A percentile compares a stretch with the other conserved stretches of the same genome.
These are phyloP conservation scores for Zygosaccharomyces gambellarensis DNA, from an alignment of 805 yeast genomes.

Conservation along the genomic window DNA sequence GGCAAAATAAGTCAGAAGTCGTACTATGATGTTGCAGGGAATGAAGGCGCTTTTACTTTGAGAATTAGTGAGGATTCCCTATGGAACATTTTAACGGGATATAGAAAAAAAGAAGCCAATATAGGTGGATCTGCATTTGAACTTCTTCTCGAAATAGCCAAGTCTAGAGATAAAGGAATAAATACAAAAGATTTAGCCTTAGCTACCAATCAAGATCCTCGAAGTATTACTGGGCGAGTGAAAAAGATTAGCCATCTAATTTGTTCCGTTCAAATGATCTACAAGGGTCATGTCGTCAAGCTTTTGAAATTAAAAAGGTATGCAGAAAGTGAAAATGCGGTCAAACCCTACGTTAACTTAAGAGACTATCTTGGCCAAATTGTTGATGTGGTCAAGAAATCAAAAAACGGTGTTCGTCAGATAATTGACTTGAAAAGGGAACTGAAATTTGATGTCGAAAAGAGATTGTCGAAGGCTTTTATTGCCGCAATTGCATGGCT, in stretches of 20 bases:
- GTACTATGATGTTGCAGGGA: conserved; percentile 4
- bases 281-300: conserved; percentile 49
- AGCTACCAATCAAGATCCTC: conserved; percentile 61
- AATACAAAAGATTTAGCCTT: conserved; percentile 52
- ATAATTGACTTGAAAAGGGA: conserved; percentile 58
- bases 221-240: conserved; percentile 62
- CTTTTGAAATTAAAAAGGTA: conserved; percentile 50
- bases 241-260: conserved; percentile 51
- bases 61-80: conserved; percentile 49
- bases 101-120: conserved; percentile 44
- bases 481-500: conserved; percentile 45
- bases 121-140: conserved; percentile 55
- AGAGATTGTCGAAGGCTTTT: conserved; percentile 43
- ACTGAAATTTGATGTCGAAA: conserved; percentile 44
- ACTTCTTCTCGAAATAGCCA: conserved; percentile 56
- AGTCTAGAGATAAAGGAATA: conserved; percentile 51
- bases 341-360: conserved; percentile 23
- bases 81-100: conserved; percentile 56
- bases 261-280: conserved; percentile 36
- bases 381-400: conserved; percentile 47
- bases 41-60: conserved; percentile 8
- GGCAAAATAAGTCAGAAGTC: conserved; percentile 5
- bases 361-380: conserved; percentile 35
- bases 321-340: conserved; percentile 20
- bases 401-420: conserved; percentile 58